Conservation (phyloP, 805 yeast species). For the Saccharomycopsis capsularis region DNA sequence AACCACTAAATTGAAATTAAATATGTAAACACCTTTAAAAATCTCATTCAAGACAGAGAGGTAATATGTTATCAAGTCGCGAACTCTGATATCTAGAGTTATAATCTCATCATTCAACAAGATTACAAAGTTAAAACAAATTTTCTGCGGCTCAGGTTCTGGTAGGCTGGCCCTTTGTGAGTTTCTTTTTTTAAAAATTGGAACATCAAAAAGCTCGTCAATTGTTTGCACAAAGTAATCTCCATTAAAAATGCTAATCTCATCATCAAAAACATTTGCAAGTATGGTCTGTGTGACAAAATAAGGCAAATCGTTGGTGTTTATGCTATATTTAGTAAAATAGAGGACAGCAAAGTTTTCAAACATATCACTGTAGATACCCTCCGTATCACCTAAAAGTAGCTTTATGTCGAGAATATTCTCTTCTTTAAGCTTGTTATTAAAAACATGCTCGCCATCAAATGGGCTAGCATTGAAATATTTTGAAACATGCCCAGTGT, state of each 20-base stretch:
- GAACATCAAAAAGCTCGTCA: not conserved
- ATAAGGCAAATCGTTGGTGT: conserved; percentile 56
- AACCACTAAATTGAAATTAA: not conserved
- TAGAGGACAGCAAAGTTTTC: conserved; percentile 34
- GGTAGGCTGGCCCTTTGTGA: not conserved
- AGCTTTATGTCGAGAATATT: conserved; percentile 31
- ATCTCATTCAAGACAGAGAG: not conserved
- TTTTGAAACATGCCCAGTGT: not conserved
- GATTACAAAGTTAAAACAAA: not conserved
- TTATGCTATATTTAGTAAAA: conserved; percentile 39
- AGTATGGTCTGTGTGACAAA: conserved; percentile 47
- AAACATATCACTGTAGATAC: conserved; percentile 37
- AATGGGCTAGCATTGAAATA: too few species aligned
- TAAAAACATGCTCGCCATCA: not conserved
- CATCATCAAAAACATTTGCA: conserved; percentile 39
- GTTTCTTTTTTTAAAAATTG: not conserved
- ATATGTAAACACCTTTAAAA: not conserved
- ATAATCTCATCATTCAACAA: not conserved
- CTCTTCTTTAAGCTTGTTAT: conserved; percentile 14
- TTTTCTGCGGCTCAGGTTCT: not conserved
- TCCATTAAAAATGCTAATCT: conserved; percentile 26
- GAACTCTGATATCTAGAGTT: not conserved
- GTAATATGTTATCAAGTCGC: not conserved
- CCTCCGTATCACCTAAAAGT: conserved; percentile 35
- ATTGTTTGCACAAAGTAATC: not conserved